Percentiles rank a stretch among this genome's conserved stretches.
Evolutionary conservation across 2,329 filamentous ascomycete species (phyloP).

Genomic region (Fusarium circinatum): DNA sequence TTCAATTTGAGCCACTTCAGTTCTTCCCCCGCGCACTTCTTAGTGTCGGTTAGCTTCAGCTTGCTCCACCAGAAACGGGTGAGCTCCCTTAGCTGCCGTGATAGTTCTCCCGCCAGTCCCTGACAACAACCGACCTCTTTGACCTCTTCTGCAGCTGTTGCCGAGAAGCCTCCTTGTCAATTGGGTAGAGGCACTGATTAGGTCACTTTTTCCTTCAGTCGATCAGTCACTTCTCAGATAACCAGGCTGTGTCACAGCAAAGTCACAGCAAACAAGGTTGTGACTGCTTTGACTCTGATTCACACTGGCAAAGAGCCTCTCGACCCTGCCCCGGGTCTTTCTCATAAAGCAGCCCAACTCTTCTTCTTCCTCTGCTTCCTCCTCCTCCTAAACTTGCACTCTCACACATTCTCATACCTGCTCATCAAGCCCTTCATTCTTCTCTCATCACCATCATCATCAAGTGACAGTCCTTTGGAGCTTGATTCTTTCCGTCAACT

Average conservation of each 20-base stretch:
- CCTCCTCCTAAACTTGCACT: background rate
- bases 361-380: background rate
- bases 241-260: background rate
- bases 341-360: constrained; percentile 5
- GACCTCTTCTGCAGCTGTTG: background rate
- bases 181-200: background rate
- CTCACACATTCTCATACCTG: background rate
- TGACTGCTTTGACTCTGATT: constrained; percentile 3
- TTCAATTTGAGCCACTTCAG: background rate
- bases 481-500: background rate
- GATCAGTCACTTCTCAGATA: background rate
- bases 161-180: background rate
- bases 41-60: constrained; percentile 3
- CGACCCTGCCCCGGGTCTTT: background rate
- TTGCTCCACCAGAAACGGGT: constrained; percentile 21
- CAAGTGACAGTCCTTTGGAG: background rate
- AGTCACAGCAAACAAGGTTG: background rate
- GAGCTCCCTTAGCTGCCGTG: constrained; percentile 18
- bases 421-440: background rate
- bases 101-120: constrained; percentile 2
- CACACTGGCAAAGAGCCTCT: background rate
- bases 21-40: background rate
- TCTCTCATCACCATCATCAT: background rate
- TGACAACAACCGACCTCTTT: background rate
- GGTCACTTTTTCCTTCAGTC: background rate